Evolutionary conservation across 768 basidiomycete species (phyloP), one percentile per base, ranked within the genome.

Genomic region (Lactifluus subvellereus): DNA sequence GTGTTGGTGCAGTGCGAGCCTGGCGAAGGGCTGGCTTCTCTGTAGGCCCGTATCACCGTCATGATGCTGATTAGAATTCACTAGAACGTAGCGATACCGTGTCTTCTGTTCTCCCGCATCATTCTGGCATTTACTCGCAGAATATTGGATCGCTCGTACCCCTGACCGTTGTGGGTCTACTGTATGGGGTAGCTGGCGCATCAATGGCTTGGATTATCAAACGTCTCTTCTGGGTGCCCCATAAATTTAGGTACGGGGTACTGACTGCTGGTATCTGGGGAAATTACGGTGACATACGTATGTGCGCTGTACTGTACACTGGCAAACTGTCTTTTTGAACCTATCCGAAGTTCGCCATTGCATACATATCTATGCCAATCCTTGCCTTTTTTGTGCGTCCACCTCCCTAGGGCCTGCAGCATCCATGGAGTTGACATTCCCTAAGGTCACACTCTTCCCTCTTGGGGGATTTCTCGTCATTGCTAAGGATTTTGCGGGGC

Each of bases 191-290:
- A 2, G 72, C 87, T 5, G 86, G 89, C 7, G 70, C 84, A 9
- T 40, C 71, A 7, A 76, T 85, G 27, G 82, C 84, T 0, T 84
- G 78, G 76, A 52, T 80, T n/a, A 73, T 84, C 57, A 81, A 81
- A 54, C 80, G 82, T 64, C 67, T 87, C 54, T 89, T 87, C 68
- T 90, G 88, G 83, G 87, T 91, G 3, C 89, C 89, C 1, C 85
- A 88, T 69, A 79, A 86, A 32, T 90, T 91, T 69, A 77, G 88
- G 52, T 82, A 84, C 68, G 89, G 88, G 0, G 78, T 91, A 27
- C 68, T 90, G 0, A 81, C 82, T 3, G 87, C 88, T 0, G 88
- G 87, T 42, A 82, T 80, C 3, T 90, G 83, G 82, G 80, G 77
- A 9, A 90, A 89, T 67, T 80, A 80, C 49, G 87, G 84, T 9